These are phyloP conservation scores for Camelina neglecta DNA, from an alignment of 345 rosid species.

Conservation along the genomic window DNA sequence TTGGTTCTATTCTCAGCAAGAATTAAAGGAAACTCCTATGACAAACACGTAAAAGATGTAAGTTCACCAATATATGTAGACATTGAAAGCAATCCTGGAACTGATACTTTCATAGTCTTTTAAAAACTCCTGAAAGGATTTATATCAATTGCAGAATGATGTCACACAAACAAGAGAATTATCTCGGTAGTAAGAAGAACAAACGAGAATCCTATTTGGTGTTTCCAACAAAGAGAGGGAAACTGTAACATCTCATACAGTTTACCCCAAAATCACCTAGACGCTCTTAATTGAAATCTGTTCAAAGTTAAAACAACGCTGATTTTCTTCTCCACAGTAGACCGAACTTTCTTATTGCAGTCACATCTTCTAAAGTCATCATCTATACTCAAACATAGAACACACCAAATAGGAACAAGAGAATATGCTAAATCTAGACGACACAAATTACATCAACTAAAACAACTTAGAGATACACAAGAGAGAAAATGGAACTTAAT, in stretches of 20 bases:
- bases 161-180: slow-evolving; percentile 18
- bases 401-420: slow-evolving; percentile 26
- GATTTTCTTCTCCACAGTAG: neutral
- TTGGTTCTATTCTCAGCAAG: slow-evolving; percentile 6
- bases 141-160: neutral
- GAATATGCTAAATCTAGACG: slow-evolving; percentile 11
- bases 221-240: neutral
- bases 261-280: neutral
- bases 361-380: neutral
- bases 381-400: slow-evolving; percentile 15
- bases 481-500: neutral
- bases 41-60: slow-evolving; percentile 12
- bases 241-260: neutral
- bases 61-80: neutral
- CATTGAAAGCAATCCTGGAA: neutral
- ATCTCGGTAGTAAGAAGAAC: neutral
- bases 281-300: neutral
- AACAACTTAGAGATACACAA: neutral
- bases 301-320: neutral
- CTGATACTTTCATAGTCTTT: neutral
- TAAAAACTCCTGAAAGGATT: neutral
- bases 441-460: neutral
- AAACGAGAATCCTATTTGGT: neutral
- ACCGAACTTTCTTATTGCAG: neutral
- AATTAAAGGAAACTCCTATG: neutral